Conservation (phyloP, 306 rosid species). For the Sesbania bispinosa region DNA sequence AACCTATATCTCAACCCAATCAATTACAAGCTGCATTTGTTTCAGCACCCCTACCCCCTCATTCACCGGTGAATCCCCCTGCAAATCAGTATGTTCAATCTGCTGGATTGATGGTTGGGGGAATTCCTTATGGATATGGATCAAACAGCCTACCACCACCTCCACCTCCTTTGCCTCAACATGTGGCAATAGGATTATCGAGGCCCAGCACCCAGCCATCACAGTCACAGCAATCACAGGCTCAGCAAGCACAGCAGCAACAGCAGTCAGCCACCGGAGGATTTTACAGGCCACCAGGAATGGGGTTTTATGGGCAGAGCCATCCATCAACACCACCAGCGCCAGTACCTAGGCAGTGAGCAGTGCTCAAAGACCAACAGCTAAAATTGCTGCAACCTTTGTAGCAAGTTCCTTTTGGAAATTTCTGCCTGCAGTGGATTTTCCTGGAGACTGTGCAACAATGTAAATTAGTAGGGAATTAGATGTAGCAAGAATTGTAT, state of each 20-base stretch:
- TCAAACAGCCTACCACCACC: conserved; percentile 55
- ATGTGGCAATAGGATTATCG: conserved; percentile 54
- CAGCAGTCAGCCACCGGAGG: conserved; percentile 58
- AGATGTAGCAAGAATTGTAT: conserved; percentile 26
- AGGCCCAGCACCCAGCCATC: conserved; percentile 52
- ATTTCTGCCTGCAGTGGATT: conserved; percentile 26
- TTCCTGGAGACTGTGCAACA: conserved; percentile 39
- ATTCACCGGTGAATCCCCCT: conserved; percentile 32
- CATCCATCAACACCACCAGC: conserved; percentile 59
- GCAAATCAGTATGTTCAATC: conserved; percentile 63
- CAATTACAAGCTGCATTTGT: conserved; percentile 56
- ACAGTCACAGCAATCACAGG: conserved; percentile 52
- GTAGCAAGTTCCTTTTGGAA: conserved; percentile 29
- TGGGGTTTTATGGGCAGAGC: conserved; percentile 76
- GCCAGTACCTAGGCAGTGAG: conserved; percentile 77
- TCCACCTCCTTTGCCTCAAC: conserved; percentile 79
- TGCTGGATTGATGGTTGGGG: conserved; percentile 53
- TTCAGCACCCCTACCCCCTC: conserved; percentile 49
- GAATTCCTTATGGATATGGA: conserved; percentile 62
- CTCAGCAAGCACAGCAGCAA: conserved; percentile 50
- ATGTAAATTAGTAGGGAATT: conserved; percentile 60
- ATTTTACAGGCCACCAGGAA: conserved; percentile 65
- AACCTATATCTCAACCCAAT: conserved; percentile 46
- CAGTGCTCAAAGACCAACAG: conserved; percentile 12
- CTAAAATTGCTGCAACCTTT: conserved; percentile 18